Base-by-base conservation (phyloP, 2,329 filamentous ascomycete genomes). In the Davidsoniella australis region DNA sequence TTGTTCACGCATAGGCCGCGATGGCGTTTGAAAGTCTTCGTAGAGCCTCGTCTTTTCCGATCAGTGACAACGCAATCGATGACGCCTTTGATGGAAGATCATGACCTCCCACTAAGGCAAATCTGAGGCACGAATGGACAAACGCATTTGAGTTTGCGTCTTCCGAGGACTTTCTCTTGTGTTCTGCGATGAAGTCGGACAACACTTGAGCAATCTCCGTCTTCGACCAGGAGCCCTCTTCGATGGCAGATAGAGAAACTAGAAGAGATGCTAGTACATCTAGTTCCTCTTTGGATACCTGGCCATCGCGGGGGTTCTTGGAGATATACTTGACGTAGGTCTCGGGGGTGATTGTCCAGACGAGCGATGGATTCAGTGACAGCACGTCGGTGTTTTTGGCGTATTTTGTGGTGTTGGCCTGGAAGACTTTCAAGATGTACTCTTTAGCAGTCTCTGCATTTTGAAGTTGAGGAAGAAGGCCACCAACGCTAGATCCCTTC, bases 341-440 rank as follows among this genome's bases (percentile, higher is more conserved):
- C 5, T 40, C 29, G n/a, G 50, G 44, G 1, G 63, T 62, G 17
- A 64, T 59, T 3, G 62, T 59, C 62, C 63, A 67, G 53, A 67
- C 60, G 41, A 66, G 60, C 49, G 65, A 64, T 1, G 64, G 63
- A 26, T 64, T 60, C 7, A 59, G 55, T 33, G 62, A 44, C 4
- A 64, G 52, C 8, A 52, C 44, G 6, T 49, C 50, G 0, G 54
- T 49, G 29, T 47, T 49, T 10, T 56, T 55, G 41, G 49, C 36
- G 20, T 54, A 54, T 23, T 47, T 48, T 23, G 50, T 51, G 2
- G 37, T 52, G 46, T 51, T 54, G 10, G 36, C 33, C 17, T 48
- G 47, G 40, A 53, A 50, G 10, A 54, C 23, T 12, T 26, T 40
- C 16, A 54, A 37, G 5, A 54, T 41, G 26, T 55, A 53, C 9